phyloP scores from a whole-genome alignment of 2,329 filamentous ascomycete genomes.

The Trichophyton mentagrophytes region DNA sequence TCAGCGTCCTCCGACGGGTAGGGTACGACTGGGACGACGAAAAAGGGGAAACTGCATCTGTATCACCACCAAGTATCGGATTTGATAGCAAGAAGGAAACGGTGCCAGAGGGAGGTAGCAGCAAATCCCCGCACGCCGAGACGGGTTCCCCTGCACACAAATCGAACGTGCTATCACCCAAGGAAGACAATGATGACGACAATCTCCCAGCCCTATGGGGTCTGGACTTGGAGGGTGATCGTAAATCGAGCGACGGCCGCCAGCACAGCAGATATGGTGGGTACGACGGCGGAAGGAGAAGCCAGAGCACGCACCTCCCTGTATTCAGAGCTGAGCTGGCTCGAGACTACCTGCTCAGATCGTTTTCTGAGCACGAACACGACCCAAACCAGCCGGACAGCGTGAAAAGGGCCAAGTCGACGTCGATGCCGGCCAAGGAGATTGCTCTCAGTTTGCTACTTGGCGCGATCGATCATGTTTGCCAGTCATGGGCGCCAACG shows the following conservation, averaged over 20 bases:
- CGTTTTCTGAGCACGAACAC: slow-evolving; percentile 20
- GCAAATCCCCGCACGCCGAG: slow-evolving; percentile 10
- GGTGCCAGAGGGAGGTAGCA: slow-evolving; percentile 1
- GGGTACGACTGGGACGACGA: slow-evolving; percentile 50
- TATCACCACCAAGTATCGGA: not conserved
- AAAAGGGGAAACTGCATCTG: slow-evolving; percentile 10
- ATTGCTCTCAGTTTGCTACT: slow-evolving; percentile 58
- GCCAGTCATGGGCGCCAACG: slow-evolving; percentile 58
- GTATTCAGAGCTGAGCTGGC: slow-evolving; percentile 64
- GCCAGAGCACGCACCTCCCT: slow-evolving; percentile 43
- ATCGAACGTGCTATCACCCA: not conserved
- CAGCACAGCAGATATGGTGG: not conserved
- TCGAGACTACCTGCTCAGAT: slow-evolving; percentile 42
- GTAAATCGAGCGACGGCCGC: slow-evolving; percentile 29
- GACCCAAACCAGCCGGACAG: slow-evolving; percentile 7
- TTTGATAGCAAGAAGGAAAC: not conserved
- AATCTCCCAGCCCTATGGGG: slow-evolving; percentile 43
- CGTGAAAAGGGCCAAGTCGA: slow-evolving; percentile 39
- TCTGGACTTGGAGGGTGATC: slow-evolving; percentile 43
- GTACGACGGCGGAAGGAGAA: not conserved
- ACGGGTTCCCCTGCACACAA: not conserved
- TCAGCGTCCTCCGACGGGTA: slow-evolving; percentile 63
- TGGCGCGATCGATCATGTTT: slow-evolving; percentile 58
- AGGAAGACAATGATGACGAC: slow-evolving; percentile 12
- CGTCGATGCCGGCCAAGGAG: slow-evolving; percentile 50